Base-by-base conservation (phyloP, 495 filamentous ascomycete genomes). In the Penicillium roqueforti region DNA sequence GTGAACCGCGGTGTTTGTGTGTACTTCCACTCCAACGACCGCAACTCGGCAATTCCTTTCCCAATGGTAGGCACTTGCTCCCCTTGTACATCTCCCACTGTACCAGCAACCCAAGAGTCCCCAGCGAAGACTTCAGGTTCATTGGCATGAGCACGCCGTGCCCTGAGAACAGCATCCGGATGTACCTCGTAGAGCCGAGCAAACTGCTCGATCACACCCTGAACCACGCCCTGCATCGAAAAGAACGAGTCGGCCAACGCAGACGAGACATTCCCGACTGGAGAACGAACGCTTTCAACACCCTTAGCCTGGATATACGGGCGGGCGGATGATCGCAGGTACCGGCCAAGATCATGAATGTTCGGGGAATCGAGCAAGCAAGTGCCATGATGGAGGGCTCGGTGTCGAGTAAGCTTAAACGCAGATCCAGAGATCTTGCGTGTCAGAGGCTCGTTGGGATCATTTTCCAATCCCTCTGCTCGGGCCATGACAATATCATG, bases 401-500 rank as follows among this genome's bases (percentile, higher is more conserved):
- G 80, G 32, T 78, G 68, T 18, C 87, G 72, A 3, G 87, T 96
- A 10, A 97, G 72, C 68, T 97, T 97, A 71, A 93, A 97, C 16
- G 93, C 93, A 1, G 88, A 93, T 1, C 93, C 93, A 1, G 90
- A 95, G 4, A 97, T 75, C 68, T 98, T 98, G 57, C 83, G 83
- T 4, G 84, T 76, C 20, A 68, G 63, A 25, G 67, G 65, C 6
- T 66, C 69, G 13, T 68, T 32, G 14, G 37, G 18, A 39, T 56
- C 58, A 5, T 22, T 43, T 23, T 47, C 11, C 25, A 31, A 16
- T 13, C 13, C 26, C 39, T 43, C 56, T 39, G 26, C 37, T 16
- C 41, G 66, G 53, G 59, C 82, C 16, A 95, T 70, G 19, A 97
- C 91, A 59, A 98, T 96, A 62, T 98, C 93, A 65, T 97, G 93